Evolutionary conservation across 78 protist genomes (phyloP).

Genomic region (Paratrimastix pyriformis): DNA sequence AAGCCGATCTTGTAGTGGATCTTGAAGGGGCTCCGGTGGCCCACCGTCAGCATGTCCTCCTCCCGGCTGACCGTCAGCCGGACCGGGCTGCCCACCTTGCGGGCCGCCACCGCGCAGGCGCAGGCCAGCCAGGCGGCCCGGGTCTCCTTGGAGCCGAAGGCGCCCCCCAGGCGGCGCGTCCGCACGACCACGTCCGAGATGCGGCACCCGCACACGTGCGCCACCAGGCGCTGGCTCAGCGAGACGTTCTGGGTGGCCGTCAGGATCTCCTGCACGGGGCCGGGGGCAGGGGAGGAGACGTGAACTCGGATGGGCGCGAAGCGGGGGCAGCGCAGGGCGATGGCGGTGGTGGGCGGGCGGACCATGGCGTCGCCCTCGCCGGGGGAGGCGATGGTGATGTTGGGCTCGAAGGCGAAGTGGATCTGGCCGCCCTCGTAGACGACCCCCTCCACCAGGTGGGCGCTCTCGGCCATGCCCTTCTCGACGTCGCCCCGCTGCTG

Average conservation of each 20-base stretch:
- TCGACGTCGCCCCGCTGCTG: constrained; percentile 16
- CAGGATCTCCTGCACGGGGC: background rate
- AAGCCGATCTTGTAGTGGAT: constrained; percentile 21
- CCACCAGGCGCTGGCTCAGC: constrained; percentile 4
- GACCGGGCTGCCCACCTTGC: constrained; percentile 19
- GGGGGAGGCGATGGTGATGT: constrained; percentile 10
- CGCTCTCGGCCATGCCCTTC: constrained; percentile 4
- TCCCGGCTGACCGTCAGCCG: constrained; percentile 3
- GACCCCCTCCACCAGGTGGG: background rate
- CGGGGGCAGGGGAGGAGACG: too few relatives aligned
- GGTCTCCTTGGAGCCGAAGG: constrained; percentile 56
- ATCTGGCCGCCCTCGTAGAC: constrained; percentile 20
- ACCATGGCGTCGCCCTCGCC: constrained; percentile 21
- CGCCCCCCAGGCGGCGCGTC: constrained; percentile 39
- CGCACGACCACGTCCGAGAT: background rate
- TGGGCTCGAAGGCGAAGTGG: constrained; percentile 48
- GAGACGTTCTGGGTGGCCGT: background rate
- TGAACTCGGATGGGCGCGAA: too few relatives aligned
- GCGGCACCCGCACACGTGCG: background rate
- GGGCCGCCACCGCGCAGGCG: constrained; percentile 48
- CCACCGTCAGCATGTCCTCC: constrained; percentile 34
- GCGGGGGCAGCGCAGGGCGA: too few relatives aligned
- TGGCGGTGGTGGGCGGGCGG: background rate
- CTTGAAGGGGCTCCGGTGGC: constrained; percentile 22
- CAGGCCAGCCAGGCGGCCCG: constrained; percentile 17